Evolutionary conservation across 2,329 filamentous ascomycete species (phyloP).

Genomic region (Aspergillus pseudoterreus): DNA sequence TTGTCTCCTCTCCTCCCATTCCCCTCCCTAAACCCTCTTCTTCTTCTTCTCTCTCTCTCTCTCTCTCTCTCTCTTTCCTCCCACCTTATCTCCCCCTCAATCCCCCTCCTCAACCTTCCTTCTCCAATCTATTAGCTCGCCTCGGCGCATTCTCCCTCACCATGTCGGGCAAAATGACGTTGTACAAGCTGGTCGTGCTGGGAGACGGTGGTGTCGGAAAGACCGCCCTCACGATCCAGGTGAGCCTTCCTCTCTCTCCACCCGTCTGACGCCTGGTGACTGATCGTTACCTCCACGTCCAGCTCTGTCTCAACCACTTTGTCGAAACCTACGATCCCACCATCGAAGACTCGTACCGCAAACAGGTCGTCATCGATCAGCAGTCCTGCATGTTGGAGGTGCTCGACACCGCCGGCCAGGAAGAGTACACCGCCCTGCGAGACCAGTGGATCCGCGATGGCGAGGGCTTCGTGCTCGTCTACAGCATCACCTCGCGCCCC

Average conservation of each 20-base stretch:
- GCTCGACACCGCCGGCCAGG: constrained; percentile 93
- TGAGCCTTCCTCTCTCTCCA: constrained; percentile 24
- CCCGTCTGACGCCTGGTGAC: background rate
- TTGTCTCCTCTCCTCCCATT: constrained; percentile 3
- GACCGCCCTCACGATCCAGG: constrained; percentile 85
- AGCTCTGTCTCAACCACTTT: constrained; percentile 97
- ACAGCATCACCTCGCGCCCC: constrained; percentile 95
- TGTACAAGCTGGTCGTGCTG: constrained; percentile 94
- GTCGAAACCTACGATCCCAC: constrained; percentile 81
- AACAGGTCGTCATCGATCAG: constrained; percentile 78
- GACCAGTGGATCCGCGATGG: constrained; percentile 99
- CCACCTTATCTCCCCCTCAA: background rate
- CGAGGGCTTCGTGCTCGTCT: constrained; percentile 95
- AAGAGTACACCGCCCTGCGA: constrained; percentile 94
- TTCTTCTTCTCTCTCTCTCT: background rate
- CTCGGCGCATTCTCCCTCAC: constrained; percentile 23
- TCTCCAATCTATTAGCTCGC: background rate
- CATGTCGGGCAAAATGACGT: constrained; percentile 91
- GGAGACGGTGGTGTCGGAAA: constrained; percentile 93
- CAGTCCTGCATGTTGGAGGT: constrained; percentile 98
- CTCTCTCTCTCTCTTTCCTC: background rate
- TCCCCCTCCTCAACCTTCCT: background rate
- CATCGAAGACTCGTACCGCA: constrained; percentile 66
- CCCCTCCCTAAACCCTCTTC: background rate
- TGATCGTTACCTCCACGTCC: constrained; percentile 6